A percentile compares a stretch with the other conserved stretches of the same genome.
Evolutionary conservation across 441 rosid genomes (phyloP).

Genomic region (Aquilaria agallochum): DNA sequence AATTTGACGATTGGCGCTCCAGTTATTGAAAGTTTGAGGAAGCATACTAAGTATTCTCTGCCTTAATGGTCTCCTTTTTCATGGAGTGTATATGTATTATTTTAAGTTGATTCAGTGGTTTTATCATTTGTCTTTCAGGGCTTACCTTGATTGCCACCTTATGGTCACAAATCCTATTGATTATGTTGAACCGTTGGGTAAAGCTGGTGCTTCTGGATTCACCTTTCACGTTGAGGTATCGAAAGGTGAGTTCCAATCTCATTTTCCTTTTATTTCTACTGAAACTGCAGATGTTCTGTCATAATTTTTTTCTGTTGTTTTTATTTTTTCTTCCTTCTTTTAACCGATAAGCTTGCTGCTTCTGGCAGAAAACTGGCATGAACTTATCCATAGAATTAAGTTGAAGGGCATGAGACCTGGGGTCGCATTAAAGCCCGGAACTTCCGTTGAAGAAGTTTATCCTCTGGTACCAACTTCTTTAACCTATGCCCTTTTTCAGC

Average conservation of each 20-base stretch:
- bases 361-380: slow-evolving; percentile 75
- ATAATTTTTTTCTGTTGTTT: neutral
- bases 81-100: slow-evolving; percentile 1
- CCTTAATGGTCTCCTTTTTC: slow-evolving; percentile 2
- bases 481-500: neutral
- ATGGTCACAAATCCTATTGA: slow-evolving; percentile 95
- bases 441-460: slow-evolving; percentile 79
- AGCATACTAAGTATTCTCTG: slow-evolving; percentile 67
- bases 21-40: slow-evolving; percentile 83
- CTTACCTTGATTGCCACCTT: slow-evolving; percentile 92
- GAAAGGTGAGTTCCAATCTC: slow-evolving; percentile 38
- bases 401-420: slow-evolving; percentile 88
- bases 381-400: slow-evolving; percentile 62
- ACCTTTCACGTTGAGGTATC: slow-evolving; percentile 90
- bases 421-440: slow-evolving; percentile 77
- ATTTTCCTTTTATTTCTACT: neutral
- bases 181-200: slow-evolving; percentile 70
- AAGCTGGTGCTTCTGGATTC: slow-evolving; percentile 94
- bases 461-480: slow-evolving; percentile 52
- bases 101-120: slow-evolving; percentile 2
- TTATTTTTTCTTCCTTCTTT: neutral
- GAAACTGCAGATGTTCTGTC: slow-evolving; percentile 2
- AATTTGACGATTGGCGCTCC: slow-evolving; percentile 93
- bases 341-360: slow-evolving; percentile 7
- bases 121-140: slow-evolving; percentile 34